Percentiles rank a stretch among this genome's conserved stretches.
Conservation (phyloP, 257 asterid species). For the Solanum tarapatanum region DNA sequence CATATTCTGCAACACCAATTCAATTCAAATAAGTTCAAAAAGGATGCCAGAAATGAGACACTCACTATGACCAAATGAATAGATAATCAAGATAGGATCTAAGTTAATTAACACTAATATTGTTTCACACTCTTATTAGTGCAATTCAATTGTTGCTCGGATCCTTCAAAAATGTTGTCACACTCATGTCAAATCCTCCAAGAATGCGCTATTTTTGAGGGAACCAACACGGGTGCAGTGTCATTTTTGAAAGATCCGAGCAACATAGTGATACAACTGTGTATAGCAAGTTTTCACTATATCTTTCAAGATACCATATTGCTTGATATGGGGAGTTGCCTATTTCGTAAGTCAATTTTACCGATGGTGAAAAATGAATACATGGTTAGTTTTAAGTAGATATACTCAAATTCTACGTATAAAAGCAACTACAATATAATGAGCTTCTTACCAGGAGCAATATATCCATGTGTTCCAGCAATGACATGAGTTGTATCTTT, state of each 20-base stretch:
- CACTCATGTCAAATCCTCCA: not conserved
- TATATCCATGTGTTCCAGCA: slow-evolving; percentile 89
- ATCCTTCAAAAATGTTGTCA: not conserved
- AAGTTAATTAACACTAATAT: not conserved
- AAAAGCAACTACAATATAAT: too few relatives aligned
- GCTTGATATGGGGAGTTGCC: not conserved
- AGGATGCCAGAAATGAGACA: not conserved
- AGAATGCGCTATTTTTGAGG: not conserved
- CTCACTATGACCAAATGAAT: not conserved
- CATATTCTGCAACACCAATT: slow-evolving; percentile 51
- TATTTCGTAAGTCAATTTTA: not conserved
- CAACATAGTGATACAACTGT: not conserved
- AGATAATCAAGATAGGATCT: not conserved
- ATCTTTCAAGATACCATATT: not conserved
- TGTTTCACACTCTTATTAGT: not conserved
- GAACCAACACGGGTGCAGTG: not conserved
- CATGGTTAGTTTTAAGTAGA: not conserved
- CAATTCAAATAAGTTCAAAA: not conserved
- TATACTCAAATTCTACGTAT: not conserved
- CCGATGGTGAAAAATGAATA: not conserved
- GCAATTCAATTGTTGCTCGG: not conserved
- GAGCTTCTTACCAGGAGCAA: slow-evolving; percentile 70
- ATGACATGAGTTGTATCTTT: slow-evolving; percentile 56
- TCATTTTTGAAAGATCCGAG: not conserved
- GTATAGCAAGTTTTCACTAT: not conserved